These are phyloP conservation scores for Apiospora phragmitis DNA, from an alignment of 2,329 filamentous ascomycete genomes.

Conservation along the genomic window DNA sequence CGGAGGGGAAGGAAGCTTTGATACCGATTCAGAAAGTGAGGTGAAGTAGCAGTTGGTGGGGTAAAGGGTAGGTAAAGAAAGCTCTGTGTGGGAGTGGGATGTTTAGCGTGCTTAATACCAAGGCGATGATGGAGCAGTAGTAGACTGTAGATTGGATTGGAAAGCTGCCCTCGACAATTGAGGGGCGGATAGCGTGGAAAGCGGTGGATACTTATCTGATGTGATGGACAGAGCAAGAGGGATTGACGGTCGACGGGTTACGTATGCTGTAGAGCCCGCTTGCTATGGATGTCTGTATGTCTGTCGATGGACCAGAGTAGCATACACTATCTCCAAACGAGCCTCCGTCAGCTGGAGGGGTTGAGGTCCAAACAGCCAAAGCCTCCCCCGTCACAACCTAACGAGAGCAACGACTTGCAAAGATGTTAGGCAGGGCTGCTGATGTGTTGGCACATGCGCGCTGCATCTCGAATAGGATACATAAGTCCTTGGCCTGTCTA, in stretches of 20 bases:
- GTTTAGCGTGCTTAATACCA: constrained; percentile 9
- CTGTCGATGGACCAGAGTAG: not conserved
- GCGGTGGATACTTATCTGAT: constrained; percentile 1
- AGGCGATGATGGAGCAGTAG: not conserved
- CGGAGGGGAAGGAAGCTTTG: not conserved
- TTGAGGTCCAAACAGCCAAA: not conserved
- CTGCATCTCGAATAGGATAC: not conserved
- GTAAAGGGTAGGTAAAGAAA: constrained; percentile 8
- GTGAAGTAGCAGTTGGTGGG: constrained; percentile 6
- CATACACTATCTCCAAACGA: not conserved
- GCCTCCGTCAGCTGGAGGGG: not conserved
- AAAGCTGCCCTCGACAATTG: constrained; percentile 1
- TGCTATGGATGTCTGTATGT: not conserved
- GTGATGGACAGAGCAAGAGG: not conserved
- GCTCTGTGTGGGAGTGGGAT: constrained; percentile 9
- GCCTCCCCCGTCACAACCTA: not conserved
- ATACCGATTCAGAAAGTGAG: not conserved
- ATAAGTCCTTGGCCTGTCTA: not conserved
- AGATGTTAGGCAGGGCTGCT: not conserved
- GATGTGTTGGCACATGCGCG: constrained; percentile 3
- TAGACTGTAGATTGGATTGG: not conserved
- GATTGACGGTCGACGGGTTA: not conserved
- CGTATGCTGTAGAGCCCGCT: not conserved
- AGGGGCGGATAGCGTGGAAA: constrained; percentile 9
- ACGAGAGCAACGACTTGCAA: not conserved